Evolutionary conservation across 1,139 yeast species (phyloP).

Genomic region (Geotrichum bryndzae): DNA sequence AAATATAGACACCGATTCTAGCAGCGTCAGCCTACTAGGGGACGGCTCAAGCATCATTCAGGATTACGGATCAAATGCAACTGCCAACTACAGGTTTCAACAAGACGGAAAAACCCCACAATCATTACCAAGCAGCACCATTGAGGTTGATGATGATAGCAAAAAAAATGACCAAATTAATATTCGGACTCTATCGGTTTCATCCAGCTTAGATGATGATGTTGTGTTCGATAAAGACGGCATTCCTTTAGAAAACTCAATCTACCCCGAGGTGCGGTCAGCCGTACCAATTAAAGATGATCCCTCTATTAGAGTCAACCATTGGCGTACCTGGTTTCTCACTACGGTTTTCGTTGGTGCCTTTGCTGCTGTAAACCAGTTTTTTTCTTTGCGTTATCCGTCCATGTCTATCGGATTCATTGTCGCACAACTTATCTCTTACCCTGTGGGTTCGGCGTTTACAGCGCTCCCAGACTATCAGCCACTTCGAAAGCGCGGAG

Average conservation of each 20-base stretch:
- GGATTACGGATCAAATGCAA: neutral
- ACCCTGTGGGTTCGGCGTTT: constrained; percentile 47
- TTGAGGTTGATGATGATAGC: neutral
- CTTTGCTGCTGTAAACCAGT: constrained; percentile 46
- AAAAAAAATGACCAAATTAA: neutral
- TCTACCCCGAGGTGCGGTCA: constrained; percentile 59
- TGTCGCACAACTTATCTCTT: constrained; percentile 49
- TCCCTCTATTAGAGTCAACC: constrained; percentile 41
- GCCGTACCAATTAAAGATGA: constrained; percentile 53
- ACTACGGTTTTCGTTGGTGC: constrained; percentile 29
- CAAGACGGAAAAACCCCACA: neutral
- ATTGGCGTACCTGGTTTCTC: constrained; percentile 46
- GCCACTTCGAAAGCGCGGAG: constrained; percentile 22
- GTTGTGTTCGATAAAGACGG: neutral
- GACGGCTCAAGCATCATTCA: neutral
- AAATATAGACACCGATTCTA: neutral
- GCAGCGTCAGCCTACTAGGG: neutral
- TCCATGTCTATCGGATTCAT: constrained; percentile 42
- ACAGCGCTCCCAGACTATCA: constrained; percentile 43
- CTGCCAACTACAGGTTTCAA: neutral
- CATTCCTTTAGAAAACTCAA: constrained; percentile 36
- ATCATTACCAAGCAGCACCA: neutral
- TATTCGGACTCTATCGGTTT: neutral
- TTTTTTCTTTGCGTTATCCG: constrained; percentile 48
- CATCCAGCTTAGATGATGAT: neutral